Evolutionary conservation across 2,329 filamentous ascomycete species (phyloP).

Genomic region (Penicillium sp.): DNA sequence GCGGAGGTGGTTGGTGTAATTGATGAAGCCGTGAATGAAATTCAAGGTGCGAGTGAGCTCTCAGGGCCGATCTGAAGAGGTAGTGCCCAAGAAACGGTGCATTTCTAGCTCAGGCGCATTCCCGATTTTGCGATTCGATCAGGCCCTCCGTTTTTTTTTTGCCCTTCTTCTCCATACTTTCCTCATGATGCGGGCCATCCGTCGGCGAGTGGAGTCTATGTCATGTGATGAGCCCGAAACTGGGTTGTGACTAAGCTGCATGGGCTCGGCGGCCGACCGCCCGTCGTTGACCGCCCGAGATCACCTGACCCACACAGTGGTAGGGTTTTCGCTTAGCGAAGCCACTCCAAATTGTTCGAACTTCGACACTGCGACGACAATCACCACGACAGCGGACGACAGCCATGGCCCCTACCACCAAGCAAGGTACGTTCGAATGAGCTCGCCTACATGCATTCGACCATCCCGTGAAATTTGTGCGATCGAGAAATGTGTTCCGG

Average conservation of each 20-base stretch:
- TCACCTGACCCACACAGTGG: slow-evolving; percentile 37
- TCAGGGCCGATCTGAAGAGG: no score
- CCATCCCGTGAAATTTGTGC: slow-evolving; percentile 26
- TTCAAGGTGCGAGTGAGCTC: not conserved
- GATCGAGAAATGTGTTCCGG: slow-evolving; percentile 14
- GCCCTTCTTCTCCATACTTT: not conserved
- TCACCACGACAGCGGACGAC: slow-evolving; percentile 41
- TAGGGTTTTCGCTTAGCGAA: slow-evolving; percentile 40
- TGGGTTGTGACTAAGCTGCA: not conserved
- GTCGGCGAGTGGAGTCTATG: slow-evolving; percentile 5
- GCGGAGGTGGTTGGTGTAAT: no score
- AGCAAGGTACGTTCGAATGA: slow-evolving; percentile 39
- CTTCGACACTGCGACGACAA: slow-evolving; percentile 41
- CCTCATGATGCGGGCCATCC: slow-evolving; percentile 1
- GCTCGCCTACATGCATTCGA: slow-evolving; percentile 34
- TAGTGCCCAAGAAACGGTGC: no score
- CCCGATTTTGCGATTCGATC: no score
- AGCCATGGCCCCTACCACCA: slow-evolving; percentile 46
- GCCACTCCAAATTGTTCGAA: slow-evolving; percentile 35
- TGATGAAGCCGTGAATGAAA: not conserved
- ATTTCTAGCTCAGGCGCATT: no score
- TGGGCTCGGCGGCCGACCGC: not conserved
- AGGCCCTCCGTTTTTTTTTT: no score
- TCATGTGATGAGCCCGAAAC: slow-evolving; percentile 1
- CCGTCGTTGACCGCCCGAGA: slow-evolving; percentile 8